Percentiles rank a stretch among this genome's conserved stretches.
Conservation (phyloP, 352 stramenopile species). For the Achlya hypogyna region DNA sequence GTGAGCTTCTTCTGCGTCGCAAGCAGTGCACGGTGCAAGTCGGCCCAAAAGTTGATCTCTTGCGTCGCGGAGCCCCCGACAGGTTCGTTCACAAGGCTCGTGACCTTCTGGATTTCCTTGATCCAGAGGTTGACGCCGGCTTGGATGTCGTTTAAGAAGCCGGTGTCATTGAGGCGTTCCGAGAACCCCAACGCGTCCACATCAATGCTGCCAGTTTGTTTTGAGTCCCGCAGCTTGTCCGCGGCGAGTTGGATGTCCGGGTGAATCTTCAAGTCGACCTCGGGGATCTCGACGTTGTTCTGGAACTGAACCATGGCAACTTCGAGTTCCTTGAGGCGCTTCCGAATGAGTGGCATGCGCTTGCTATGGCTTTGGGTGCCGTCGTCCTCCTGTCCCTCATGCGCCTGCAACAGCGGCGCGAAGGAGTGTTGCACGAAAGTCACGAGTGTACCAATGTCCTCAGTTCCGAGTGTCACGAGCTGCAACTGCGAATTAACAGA, state of each 20-base stretch:
- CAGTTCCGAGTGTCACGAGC: slow-evolving; percentile 73
- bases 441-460: slow-evolving; percentile 26
- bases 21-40: slow-evolving; percentile 83
- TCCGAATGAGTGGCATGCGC: slow-evolving; percentile 52
- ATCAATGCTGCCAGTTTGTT: slow-evolving; percentile 39
- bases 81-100: slow-evolving; percentile 75
- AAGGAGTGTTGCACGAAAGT: slow-evolving; percentile 73
- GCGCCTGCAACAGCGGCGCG: slow-evolving; percentile 75
- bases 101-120: slow-evolving; percentile 93
- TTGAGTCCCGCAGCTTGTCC: slow-evolving; percentile 26
- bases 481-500: slow-evolving; percentile 77
- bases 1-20: slow-evolving; percentile 77
- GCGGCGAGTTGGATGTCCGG: slow-evolving; percentile 77
- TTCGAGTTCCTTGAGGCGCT: slow-evolving; percentile 90
- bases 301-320: slow-evolving; percentile 90
- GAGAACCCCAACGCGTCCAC: slow-evolving; percentile 71
- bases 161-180: slow-evolving; percentile 74
- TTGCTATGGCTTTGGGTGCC: slow-evolving; percentile 51
- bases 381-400: slow-evolving; percentile 58
- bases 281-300: slow-evolving; percentile 91
- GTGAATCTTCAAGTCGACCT: slow-evolving; percentile 85
- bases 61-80: slow-evolving; percentile 82
- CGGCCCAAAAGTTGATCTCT: slow-evolving; percentile 94
- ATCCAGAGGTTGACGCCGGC: slow-evolving; percentile 91
- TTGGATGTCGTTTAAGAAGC: slow-evolving; percentile 82